A percentile compares a stretch with the other conserved stretches of the same genome.
These are phyloP conservation scores for Suillus discolor DNA, from an alignment of 768 basidiomycete species.

Conservation along the genomic window DNA sequence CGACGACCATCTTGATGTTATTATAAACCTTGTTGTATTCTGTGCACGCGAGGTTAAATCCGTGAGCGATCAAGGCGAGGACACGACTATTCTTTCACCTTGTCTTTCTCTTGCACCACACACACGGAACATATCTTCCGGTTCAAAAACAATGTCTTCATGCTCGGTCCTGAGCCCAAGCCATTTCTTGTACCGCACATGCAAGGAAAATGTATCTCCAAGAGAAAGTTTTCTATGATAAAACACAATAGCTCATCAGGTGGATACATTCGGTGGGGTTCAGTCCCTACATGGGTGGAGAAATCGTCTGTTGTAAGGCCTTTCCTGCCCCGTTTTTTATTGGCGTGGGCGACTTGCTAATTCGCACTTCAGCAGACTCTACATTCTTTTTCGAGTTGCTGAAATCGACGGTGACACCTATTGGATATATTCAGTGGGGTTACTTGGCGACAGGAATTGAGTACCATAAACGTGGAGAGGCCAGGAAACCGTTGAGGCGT, in stretches of 20 bases:
- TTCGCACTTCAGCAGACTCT: not conserved
- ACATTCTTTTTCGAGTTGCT: not conserved
- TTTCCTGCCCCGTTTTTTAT: not conserved
- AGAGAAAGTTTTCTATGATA: not conserved
- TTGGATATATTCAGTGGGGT: not conserved
- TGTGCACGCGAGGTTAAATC: not conserved
- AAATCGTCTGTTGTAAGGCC: not conserved
- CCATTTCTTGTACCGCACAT: not conserved
- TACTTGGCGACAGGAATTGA: not conserved
- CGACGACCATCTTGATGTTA: not conserved
- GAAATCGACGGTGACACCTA: not conserved
- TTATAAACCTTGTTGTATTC: not conserved
- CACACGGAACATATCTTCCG: not conserved
- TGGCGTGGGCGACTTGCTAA: not conserved
- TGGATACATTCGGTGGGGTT: accelerated
- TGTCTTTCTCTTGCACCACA: not conserved
- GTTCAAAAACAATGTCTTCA: not conserved
- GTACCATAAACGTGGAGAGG: not conserved
- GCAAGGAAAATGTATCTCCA: not conserved
- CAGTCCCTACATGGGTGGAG: not conserved
- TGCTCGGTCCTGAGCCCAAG: not conserved
- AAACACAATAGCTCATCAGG: not conserved
- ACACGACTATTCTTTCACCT: not conserved
- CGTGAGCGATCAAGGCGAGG: not conserved
- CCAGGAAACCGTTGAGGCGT: not conserved